Conservation (phyloP, 352 stramenopile species). For the Globisporangium echinulatum region DNA sequence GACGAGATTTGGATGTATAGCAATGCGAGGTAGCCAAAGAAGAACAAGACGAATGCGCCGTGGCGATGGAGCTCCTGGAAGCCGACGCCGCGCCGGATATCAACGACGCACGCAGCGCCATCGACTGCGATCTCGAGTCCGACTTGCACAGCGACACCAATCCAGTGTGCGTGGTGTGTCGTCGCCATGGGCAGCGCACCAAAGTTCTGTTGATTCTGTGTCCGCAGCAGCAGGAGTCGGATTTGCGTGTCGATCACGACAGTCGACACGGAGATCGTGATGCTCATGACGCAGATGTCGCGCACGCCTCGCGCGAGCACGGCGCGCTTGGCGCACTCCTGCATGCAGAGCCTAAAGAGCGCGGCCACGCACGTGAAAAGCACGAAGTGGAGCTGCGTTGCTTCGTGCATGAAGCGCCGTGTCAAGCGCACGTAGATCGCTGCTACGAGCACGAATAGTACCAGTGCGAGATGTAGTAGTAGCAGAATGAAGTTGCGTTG, state of each 20-base stretch:
- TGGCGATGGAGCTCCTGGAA: background rate
- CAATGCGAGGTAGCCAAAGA: background rate
- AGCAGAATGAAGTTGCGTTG: too few relatives aligned
- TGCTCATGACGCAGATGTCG: conserved; percentile 34
- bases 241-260: conserved; percentile 39
- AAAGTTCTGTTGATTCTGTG: conserved; percentile 17
- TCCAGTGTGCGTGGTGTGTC: conserved; percentile 20
- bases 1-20: background rate
- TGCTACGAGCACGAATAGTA: background rate
- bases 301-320: conserved; percentile 21
- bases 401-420: background rate
- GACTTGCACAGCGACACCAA: background rate
- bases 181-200: conserved; percentile 19
- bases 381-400: background rate
- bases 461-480: too few relatives aligned
- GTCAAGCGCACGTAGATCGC: background rate
- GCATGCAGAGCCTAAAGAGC: conserved; percentile 21
- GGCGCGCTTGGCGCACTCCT: conserved; percentile 24
- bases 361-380: conserved; percentile 22
- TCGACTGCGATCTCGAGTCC: background rate
- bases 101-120: background rate
- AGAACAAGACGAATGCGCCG: background rate
- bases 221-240: conserved; percentile 23
- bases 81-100: background rate
- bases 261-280: conserved; percentile 25